Conservation (phyloP, 495 filamentous ascomycete species). For the Polyplosphaeria fusca region DNA sequence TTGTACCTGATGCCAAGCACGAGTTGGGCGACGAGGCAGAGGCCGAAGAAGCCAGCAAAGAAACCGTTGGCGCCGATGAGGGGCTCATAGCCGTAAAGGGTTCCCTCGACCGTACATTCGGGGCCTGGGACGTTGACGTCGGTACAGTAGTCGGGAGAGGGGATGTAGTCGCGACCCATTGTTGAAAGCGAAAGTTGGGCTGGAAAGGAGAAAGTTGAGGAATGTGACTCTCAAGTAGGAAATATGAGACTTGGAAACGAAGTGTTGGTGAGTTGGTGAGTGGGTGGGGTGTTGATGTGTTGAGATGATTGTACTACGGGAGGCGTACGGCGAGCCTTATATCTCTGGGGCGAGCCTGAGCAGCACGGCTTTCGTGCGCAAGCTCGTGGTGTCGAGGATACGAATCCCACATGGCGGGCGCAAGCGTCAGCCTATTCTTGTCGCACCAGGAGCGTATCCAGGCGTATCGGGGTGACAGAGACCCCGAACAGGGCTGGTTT, state of each 20-base stretch:
- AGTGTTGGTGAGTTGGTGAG: background rate
- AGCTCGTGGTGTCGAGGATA: background rate
- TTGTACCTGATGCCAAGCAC: constrained; percentile 26
- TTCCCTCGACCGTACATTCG: constrained; percentile 13
- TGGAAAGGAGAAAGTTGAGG: background rate
- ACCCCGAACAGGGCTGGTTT: background rate
- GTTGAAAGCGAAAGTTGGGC: too few relatives aligned
- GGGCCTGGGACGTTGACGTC: background rate
- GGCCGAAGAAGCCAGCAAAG: constrained; percentile 30
- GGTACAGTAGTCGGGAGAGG: background rate
- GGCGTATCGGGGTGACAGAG: constrained; percentile 2
- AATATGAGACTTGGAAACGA: background rate
- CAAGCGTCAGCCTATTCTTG: background rate
- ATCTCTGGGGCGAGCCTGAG: background rate
- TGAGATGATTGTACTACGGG: background rate
- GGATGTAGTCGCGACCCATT: constrained; percentile 1
- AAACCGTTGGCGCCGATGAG: constrained; percentile 23
- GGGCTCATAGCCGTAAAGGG: constrained; percentile 31
- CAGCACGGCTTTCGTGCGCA: background rate
- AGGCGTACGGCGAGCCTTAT: background rate
- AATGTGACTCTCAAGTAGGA: background rate
- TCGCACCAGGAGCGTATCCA: background rate
- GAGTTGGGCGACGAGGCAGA: constrained; percentile 19
- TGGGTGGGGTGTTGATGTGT: background rate
- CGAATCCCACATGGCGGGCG: background rate